Conservation (phyloP, 768 basidiomycete species). For the Suillus paluster region DNA sequence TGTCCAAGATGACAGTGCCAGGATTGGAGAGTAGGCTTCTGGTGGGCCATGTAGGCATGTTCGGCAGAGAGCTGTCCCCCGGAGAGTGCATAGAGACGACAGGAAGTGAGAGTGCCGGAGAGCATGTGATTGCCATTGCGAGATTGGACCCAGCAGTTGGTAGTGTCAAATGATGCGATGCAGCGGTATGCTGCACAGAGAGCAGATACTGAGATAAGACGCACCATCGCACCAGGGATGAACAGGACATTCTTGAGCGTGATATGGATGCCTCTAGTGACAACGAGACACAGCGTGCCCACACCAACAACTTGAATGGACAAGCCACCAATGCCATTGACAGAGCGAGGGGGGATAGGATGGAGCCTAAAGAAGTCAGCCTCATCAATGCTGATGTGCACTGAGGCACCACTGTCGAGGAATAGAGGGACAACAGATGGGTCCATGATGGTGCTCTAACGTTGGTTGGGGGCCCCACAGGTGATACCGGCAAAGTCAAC, state of each 20-base stretch:
- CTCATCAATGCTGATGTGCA: conserved; percentile 27
- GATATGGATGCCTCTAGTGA: conserved; percentile 17
- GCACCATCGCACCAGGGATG: conserved; percentile 18
- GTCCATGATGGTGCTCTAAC: background rate
- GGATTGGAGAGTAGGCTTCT: conserved; percentile 21
- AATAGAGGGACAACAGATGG: conserved; percentile 18
- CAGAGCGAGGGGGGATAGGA: conserved; percentile 23
- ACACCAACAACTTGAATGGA: conserved; percentile 29
- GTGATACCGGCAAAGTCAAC: background rate
- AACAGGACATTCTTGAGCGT: conserved; percentile 18
- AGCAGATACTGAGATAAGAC: conserved; percentile 17
- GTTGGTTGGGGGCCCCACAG: background rate
- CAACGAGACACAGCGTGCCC: conserved; percentile 26
- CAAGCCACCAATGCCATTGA: conserved; percentile 34
- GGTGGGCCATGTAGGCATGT: conserved; percentile 19
- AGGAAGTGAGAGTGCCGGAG: conserved; percentile 4
- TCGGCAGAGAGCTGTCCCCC: conserved; percentile 12
- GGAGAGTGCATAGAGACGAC: background rate
- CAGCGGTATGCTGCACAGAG: too few relatives aligned
- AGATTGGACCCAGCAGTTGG: conserved; percentile 10
- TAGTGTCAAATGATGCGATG: conserved; percentile 22
- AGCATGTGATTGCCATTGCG: background rate
- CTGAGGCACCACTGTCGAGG: conserved; percentile 31
- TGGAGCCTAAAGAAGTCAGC: conserved; percentile 29
- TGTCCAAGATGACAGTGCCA: conserved; percentile 36